Percentiles rank a stretch among this genome's conserved stretches.
These are phyloP conservation scores for Carex scoparia DNA, from an alignment of 176 grass and related monocot species.

Conservation along the genomic window DNA sequence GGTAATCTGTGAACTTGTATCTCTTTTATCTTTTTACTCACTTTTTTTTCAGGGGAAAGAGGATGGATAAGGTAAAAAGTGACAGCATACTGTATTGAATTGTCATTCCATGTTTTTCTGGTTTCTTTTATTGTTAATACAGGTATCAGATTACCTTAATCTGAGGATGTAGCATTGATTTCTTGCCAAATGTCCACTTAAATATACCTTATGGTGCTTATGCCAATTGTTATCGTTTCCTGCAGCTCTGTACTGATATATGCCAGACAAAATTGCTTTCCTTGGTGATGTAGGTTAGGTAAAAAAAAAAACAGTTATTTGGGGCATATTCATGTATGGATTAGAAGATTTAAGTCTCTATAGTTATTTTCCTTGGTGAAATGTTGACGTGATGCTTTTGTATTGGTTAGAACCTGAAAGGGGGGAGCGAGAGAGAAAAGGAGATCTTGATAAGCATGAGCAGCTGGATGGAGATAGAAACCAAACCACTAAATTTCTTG, in stretches of 20 bases:
- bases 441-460: slow-evolving; percentile 92
- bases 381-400: slow-evolving; percentile 17
- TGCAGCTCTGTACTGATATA: background rate
- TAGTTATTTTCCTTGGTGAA: too few relatives aligned
- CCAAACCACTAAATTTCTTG: slow-evolving; percentile 74
- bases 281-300: background rate
- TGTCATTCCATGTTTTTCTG: background rate
- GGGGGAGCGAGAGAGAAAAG: slow-evolving; percentile 89
- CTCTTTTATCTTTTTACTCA: background rate
- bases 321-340: background rate
- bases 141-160: background rate
- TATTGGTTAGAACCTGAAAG: slow-evolving; percentile 74
- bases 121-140: background rate
- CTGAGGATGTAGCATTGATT: background rate
- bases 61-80: background rate
- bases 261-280: background rate
- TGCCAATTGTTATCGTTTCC: background rate
- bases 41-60: background rate
- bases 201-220: background rate
- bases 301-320: background rate
- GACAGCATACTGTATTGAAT: background rate
- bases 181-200: background rate
- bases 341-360: background rate
- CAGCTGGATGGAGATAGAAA: slow-evolving; percentile 80
- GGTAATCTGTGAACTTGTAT: slow-evolving; percentile 34